Evolutionary conservation across 768 basidiomycete species (phyloP).

Genomic region (Sporobolomyces pararoseus): DNA sequence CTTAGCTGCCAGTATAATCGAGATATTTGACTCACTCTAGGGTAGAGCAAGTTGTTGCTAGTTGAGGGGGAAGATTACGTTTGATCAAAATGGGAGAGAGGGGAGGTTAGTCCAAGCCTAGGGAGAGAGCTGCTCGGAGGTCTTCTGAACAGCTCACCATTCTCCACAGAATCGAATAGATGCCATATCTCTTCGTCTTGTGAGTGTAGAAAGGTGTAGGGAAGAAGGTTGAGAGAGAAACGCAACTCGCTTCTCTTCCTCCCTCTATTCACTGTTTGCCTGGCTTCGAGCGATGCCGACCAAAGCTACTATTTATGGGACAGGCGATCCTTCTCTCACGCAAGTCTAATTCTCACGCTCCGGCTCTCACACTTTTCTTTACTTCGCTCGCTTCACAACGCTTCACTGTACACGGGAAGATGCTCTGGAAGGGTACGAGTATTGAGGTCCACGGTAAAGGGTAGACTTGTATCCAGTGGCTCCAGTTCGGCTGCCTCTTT

Average conservation of each 20-base stretch:
- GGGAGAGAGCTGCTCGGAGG: neutral
- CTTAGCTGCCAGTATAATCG: neutral
- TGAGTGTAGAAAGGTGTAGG: neutral
- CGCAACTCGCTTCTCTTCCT: neutral
- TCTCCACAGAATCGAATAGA: conserved; percentile 87
- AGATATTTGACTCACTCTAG: conserved; percentile 49
- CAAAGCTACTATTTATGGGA: too few species aligned
- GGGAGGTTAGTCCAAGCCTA: neutral
- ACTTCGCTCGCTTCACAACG: too few species aligned
- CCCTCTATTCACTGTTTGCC: too few species aligned
- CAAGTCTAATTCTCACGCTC: too few species aligned
- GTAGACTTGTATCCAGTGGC: too few species aligned
- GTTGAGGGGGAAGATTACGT: conserved; percentile 1
- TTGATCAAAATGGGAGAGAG: neutral
- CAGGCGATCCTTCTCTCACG: too few species aligned
- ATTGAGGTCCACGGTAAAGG: too few species aligned
- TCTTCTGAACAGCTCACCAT: conserved; percentile 56
- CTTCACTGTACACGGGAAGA: too few species aligned
- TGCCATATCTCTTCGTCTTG: conserved; percentile 33
- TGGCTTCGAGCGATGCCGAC: too few species aligned
- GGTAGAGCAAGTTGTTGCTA: conserved; percentile 87
- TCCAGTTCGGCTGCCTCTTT: too few species aligned
- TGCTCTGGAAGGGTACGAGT: too few species aligned
- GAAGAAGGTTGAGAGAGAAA: neutral
- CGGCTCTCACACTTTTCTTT: too few species aligned